Conservation (phyloP, 192 early-diverging fungal genomes). For the Jimgerdemannia flammicorona region DNA sequence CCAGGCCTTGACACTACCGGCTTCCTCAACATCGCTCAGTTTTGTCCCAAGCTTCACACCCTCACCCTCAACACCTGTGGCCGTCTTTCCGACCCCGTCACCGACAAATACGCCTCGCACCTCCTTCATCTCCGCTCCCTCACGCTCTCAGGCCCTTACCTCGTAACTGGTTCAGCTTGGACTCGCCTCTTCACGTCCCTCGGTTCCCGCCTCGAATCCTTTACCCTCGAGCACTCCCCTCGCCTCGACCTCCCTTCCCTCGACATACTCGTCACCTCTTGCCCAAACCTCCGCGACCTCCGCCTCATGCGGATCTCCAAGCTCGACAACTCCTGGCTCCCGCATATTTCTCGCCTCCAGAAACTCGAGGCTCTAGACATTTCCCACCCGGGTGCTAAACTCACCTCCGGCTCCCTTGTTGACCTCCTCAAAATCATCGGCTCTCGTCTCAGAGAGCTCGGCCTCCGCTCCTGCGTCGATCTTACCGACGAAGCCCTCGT, state of each 20-base stretch:
- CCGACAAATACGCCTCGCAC: constrained; percentile 34
- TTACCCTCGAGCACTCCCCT: constrained; percentile 55
- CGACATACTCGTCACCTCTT: constrained; percentile 34
- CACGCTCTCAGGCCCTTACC: constrained; percentile 66
- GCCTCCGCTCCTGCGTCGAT: constrained; percentile 43
- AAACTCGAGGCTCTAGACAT: constrained; percentile 37
- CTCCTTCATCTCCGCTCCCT: constrained; percentile 48
- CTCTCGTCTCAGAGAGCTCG: constrained; percentile 36
- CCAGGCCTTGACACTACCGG: constrained; percentile 42
- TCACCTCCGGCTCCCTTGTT: constrained; percentile 44
- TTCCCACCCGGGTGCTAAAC: constrained; percentile 30
- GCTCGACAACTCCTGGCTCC: constrained; percentile 48
- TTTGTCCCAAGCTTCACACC: constrained; percentile 54
- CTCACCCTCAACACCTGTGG: constrained; percentile 77
- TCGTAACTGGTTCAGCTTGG: constrained; percentile 58
- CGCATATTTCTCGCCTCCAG: constrained; percentile 28
- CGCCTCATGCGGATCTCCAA: constrained; percentile 37
- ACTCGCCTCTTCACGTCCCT: constrained; percentile 50
- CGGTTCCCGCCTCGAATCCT: constrained; percentile 47
- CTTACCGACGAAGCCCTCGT: constrained; percentile 51
- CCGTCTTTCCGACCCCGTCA: constrained; percentile 48
- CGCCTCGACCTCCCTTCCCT: constrained; percentile 52
- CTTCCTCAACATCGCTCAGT: constrained; percentile 55
- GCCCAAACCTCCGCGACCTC: constrained; percentile 43
- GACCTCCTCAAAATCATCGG: constrained; percentile 45